Percentiles rank a stretch among this genome's conserved stretches.
Evolutionary conservation across 2,329 filamentous ascomycete genomes (phyloP).

Genomic region (Cordyceps cateniannulata): DNA sequence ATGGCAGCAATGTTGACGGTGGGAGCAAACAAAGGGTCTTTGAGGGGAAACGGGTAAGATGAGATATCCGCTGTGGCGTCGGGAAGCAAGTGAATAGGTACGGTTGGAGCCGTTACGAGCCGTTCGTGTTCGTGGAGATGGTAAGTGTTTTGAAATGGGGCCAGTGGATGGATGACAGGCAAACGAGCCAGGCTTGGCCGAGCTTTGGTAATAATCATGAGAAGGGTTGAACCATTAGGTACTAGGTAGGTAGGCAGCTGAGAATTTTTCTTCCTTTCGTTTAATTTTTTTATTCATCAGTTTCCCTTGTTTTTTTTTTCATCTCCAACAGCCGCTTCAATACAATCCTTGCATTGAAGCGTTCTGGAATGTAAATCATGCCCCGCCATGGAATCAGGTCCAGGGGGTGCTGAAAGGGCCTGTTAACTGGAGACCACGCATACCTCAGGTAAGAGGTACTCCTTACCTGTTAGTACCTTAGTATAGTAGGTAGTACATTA

Average conservation of each 20-base stretch:
- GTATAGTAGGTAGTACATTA: too few species aligned
- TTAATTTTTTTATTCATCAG: not conserved
- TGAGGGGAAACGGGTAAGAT: constrained; percentile 1
- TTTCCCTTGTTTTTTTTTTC: not conserved
- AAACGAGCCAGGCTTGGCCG: not conserved
- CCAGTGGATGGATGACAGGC: not conserved
- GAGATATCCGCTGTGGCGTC: constrained; percentile 11
- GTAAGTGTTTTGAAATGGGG: not conserved
- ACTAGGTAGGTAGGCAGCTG: too few species aligned
- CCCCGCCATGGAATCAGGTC: too few species aligned
- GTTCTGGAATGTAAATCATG: not conserved
- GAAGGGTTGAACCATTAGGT: not conserved
- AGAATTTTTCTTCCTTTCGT: not conserved
- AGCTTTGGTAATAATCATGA: not conserved
- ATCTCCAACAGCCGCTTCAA: not conserved
- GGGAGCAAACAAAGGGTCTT: too few species aligned
- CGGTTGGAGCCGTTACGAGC: not conserved
- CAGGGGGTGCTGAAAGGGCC: too few species aligned
- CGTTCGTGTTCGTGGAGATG: not conserved
- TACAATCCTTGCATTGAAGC: not conserved
- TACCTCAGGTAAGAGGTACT: too few species aligned
- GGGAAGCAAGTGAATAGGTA: not conserved
- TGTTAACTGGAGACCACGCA: too few species aligned
- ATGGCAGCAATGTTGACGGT: not conserved
- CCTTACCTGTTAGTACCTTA: too few species aligned